A percentile compares a stretch with the other conserved stretches of the same genome.
phyloP scores from a whole-genome alignment of 345 rosid genomes.

The Sisymbrium altissimum region DNA sequence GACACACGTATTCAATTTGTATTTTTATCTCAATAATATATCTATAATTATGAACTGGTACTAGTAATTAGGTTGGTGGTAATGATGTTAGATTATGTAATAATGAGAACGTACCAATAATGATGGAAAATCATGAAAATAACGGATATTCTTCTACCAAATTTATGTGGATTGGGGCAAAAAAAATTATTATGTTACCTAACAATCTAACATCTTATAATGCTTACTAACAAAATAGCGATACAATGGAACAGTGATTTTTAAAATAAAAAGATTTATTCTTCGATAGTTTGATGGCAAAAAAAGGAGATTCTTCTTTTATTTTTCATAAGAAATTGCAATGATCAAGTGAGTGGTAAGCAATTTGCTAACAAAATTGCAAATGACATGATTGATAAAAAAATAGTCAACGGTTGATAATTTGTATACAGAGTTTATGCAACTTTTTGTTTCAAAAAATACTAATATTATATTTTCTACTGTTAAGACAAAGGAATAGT shows the following conservation, averaged over 20 bases:
- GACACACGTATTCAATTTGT: slow-evolving; percentile 20
- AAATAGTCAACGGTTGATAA: too few species aligned
- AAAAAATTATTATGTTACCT: slow-evolving; percentile 11
- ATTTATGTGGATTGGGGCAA: slow-evolving; percentile 17
- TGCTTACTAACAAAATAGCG: not conserved
- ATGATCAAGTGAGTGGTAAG: not conserved
- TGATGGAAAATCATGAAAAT: slow-evolving; percentile 18
- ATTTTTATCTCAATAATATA: not conserved
- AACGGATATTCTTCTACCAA: not conserved
- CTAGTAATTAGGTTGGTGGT: slow-evolving; percentile 32
- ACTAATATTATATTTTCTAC: not conserved
- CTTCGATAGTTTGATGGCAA: not conserved
- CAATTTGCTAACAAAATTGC: too few species aligned
- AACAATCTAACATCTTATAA: slow-evolving; percentile 12
- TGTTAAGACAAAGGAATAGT: not conserved
- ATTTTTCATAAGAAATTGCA: not conserved
- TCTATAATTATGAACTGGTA: slow-evolving; percentile 17
- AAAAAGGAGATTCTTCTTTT: not conserved
- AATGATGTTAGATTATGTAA: slow-evolving; percentile 31
- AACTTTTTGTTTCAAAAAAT: too few species aligned
- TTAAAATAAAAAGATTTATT: not conserved
- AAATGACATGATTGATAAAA: too few species aligned
- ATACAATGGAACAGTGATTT: not conserved
- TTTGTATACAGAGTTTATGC: too few species aligned
- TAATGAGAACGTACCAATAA: slow-evolving; percentile 30